Evolutionary conservation across 1,284 basidiomycete genomes (phyloP).

Genomic region (Ceratobasidium sp.): DNA sequence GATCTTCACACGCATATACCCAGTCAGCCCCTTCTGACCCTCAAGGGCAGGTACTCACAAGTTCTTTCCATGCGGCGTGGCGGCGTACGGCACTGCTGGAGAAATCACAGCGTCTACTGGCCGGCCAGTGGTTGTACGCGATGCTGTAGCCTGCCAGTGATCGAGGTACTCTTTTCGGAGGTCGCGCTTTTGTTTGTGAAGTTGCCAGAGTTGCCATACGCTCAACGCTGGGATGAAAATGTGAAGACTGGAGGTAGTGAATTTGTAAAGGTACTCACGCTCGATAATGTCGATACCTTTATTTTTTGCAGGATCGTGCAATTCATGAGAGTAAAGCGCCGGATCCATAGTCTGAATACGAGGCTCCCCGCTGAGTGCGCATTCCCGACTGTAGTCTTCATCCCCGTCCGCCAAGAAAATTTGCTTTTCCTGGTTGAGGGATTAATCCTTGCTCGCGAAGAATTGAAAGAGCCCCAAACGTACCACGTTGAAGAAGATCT

Average conservation of each 20-base stretch:
- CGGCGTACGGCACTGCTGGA: constrained; percentile 60
- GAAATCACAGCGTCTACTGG: constrained; percentile 69
- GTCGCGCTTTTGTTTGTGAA: constrained; percentile 55
- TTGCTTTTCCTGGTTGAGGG: constrained; percentile 23
- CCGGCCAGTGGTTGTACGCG: constrained; percentile 61
- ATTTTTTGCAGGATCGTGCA: constrained; percentile 10
- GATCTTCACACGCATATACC: constrained; percentile 49
- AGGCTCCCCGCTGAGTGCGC: constrained; percentile 57
- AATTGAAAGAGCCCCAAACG: not conserved
- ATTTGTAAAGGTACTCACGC: constrained; percentile 28
- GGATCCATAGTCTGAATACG: constrained; percentile 58
- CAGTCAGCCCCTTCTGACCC: constrained; percentile 33
- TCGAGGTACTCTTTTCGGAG: constrained; percentile 60
- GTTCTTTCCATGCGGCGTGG: constrained; percentile 56
- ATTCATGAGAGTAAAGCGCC: constrained; percentile 23
- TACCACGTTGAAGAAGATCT: constrained; percentile 37
- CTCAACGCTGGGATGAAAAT: constrained; percentile 41
- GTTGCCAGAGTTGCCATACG: constrained; percentile 64
- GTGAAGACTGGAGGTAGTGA: not conserved
- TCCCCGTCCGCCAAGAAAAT: constrained; percentile 44
- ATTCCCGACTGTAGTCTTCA: constrained; percentile 37
- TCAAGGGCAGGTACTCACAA: constrained; percentile 35
- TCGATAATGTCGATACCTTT: constrained; percentile 24
- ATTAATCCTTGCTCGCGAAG: not conserved
- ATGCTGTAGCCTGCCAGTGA: constrained; percentile 61